phyloP scores from a whole-genome alignment of 768 basidiomycete species.

The Scleroderma citrinum region DNA sequence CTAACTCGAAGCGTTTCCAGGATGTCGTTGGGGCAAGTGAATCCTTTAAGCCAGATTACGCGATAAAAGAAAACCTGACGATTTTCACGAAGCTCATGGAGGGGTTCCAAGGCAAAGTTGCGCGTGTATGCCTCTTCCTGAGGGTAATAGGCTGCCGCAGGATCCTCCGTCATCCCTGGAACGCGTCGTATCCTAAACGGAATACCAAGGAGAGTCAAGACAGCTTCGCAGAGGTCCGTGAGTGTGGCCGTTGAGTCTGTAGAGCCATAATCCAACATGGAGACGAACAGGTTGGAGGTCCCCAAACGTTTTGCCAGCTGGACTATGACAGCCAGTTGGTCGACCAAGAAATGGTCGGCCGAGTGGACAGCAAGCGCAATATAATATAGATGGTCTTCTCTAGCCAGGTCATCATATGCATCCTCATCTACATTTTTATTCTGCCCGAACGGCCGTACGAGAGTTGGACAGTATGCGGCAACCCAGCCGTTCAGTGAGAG shows the following conservation, averaged over 20 bases:
- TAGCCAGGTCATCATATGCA: conserved; percentile 84
- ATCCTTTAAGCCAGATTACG: conserved; percentile 97
- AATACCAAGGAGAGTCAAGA: conserved; percentile 87
- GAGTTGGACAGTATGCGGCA: conserved; percentile 88
- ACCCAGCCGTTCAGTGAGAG: conserved; percentile 99
- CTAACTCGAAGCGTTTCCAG: conserved; percentile 92
- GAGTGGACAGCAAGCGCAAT: conserved; percentile 95
- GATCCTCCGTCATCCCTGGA: conserved; percentile 87
- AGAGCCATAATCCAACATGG: conserved; percentile 96
- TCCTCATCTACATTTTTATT: conserved; percentile 67
- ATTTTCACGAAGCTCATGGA: conserved; percentile 73
- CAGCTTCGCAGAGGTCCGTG: conserved; percentile 91
- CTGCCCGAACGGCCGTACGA: conserved; percentile 92
- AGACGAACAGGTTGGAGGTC: conserved; percentile 87
- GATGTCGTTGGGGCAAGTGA: conserved; percentile 98
- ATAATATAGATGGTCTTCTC: conserved; percentile 83
- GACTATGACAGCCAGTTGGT: conserved; percentile 96
- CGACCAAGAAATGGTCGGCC: conserved; percentile 97
- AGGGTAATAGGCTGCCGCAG: conserved; percentile 88
- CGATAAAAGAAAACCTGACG: conserved; percentile 79
- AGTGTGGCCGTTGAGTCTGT: conserved; percentile 93
- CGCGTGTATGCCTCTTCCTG: conserved; percentile 91
- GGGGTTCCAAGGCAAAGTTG: conserved; percentile 87
- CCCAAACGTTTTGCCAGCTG: conserved; percentile 92
- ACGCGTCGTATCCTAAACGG: conserved; percentile 92